Conservation (phyloP, 2,329 filamentous ascomycete genomes). For the Claviceps sp. region DNA sequence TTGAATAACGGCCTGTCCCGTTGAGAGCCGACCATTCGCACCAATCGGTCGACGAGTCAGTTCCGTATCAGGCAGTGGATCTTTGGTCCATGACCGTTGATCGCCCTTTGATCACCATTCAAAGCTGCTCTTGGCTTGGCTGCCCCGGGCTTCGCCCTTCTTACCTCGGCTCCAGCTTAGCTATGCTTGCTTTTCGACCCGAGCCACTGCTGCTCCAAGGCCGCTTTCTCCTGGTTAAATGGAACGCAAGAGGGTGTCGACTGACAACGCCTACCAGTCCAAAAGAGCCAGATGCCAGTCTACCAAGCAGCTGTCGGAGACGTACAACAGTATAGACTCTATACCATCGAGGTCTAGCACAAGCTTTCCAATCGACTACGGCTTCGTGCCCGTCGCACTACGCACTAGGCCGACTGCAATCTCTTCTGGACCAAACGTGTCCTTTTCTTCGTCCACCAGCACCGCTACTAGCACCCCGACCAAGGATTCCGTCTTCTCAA, state of each 20-base stretch:
- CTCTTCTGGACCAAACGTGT: background rate
- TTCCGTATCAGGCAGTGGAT: background rate
- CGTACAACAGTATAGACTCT: constrained; percentile 1
- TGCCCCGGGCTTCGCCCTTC: background rate
- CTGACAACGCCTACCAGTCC: background rate
- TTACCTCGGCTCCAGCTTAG: background rate
- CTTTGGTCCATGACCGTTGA: background rate
- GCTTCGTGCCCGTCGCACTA: background rate
- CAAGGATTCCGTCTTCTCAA: background rate
- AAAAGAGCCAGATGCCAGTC: constrained; percentile 3
- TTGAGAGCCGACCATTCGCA: background rate
- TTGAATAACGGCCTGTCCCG: background rate
- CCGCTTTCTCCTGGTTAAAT: background rate
- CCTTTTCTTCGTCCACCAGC: background rate
- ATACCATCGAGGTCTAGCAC: constrained; percentile 1
- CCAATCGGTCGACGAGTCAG: constrained; percentile 1
- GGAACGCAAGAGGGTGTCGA: constrained; percentile 6
- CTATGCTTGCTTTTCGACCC: background rate
- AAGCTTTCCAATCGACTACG: background rate
- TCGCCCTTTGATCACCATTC: background rate
- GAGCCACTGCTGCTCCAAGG: background rate
- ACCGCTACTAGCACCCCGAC: background rate
- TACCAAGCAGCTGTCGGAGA: constrained; percentile 6
- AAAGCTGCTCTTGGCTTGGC: background rate
- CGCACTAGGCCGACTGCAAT: background rate